A percentile compares a stretch with the other conserved stretches of the same genome.
phyloP scores from a whole-genome alignment of 2,329 filamentous ascomycete genomes.

The Curvularia sp. region DNA sequence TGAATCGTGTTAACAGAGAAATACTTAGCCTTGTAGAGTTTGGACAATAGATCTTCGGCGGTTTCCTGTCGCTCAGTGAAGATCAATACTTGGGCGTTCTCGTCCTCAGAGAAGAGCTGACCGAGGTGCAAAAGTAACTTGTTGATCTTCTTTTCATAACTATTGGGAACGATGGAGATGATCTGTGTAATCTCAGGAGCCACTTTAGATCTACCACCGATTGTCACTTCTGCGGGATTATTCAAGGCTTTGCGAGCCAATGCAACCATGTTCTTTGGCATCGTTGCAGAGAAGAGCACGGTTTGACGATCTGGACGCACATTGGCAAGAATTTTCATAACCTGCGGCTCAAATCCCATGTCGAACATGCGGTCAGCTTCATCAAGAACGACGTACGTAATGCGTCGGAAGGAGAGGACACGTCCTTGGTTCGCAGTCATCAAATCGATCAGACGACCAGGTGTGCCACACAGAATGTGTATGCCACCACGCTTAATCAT shows the following conservation, averaged over 20 bases:
- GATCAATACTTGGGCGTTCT: slow-evolving; percentile 87
- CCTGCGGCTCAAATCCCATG: slow-evolving; percentile 98
- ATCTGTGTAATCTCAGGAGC: slow-evolving; percentile 83
- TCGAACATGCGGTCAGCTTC: slow-evolving; percentile 99
- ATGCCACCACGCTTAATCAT: slow-evolving; percentile 94
- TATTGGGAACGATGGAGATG: slow-evolving; percentile 70
- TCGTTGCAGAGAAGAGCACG: slow-evolving; percentile 94
- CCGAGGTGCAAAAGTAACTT: slow-evolving; percentile 86
- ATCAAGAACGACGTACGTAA: slow-evolving; percentile 94
- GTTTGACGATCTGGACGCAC: slow-evolving; percentile 92
- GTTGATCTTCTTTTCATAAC: slow-evolving; percentile 78
- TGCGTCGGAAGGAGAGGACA: slow-evolving; percentile 86
- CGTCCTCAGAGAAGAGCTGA: slow-evolving; percentile 83
- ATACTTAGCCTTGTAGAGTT: slow-evolving; percentile 43
- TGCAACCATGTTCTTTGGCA: slow-evolving; percentile 90
- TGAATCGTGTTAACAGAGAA: slow-evolving; percentile 71
- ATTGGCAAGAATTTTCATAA: slow-evolving; percentile 94
- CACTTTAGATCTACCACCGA: slow-evolving; percentile 80
- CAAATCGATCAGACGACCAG: slow-evolving; percentile 94
- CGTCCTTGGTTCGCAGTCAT: slow-evolving; percentile 92
- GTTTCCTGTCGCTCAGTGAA: slow-evolving; percentile 94
- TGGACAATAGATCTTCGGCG: slow-evolving; percentile 44
- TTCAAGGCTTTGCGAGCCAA: slow-evolving; percentile 87
- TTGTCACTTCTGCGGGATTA: slow-evolving; percentile 87
- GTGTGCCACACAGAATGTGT: slow-evolving; percentile 87